Conservation (phyloP, 441 rosid genomes). For the Theobroma grandiflorum region DNA sequence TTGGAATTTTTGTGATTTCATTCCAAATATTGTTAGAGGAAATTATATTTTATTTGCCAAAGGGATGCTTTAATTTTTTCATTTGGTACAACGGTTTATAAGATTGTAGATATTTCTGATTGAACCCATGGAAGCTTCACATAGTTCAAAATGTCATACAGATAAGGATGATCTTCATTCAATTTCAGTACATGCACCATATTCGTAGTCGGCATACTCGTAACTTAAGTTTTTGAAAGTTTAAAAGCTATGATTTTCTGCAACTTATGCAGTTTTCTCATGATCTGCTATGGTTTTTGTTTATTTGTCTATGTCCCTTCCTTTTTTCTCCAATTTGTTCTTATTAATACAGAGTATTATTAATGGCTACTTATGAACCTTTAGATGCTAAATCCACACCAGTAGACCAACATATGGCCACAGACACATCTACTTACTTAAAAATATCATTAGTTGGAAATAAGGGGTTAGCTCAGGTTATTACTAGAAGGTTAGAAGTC, state of each 20-base stretch:
- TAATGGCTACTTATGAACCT: constrained; percentile 5
- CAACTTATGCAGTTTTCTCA: background rate
- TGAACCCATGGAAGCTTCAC: background rate
- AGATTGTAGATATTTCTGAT: background rate
- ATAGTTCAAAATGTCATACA: background rate
- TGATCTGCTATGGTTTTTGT: background rate
- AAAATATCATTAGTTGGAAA: constrained; percentile 14
- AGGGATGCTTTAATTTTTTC: background rate
- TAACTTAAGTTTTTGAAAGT: constrained; percentile 1
- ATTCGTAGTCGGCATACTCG: background rate
- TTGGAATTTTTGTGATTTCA: background rate
- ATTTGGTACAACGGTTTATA: background rate
- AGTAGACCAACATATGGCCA: background rate
- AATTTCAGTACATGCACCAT: background rate
- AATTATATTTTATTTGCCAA: background rate
- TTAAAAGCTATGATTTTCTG: background rate
- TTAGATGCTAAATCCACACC: background rate
- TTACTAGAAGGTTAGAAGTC: background rate
- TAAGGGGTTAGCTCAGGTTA: constrained; percentile 4
- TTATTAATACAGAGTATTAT: constrained; percentile 1
- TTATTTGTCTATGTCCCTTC: background rate
- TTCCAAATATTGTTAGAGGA: background rate
- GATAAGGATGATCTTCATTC: background rate
- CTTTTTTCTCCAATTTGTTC: background rate
- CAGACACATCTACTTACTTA: background rate